phyloP scores from a whole-genome alignment of 2,329 filamentous ascomycete genomes.

The Colletotrichum lini region DNA sequence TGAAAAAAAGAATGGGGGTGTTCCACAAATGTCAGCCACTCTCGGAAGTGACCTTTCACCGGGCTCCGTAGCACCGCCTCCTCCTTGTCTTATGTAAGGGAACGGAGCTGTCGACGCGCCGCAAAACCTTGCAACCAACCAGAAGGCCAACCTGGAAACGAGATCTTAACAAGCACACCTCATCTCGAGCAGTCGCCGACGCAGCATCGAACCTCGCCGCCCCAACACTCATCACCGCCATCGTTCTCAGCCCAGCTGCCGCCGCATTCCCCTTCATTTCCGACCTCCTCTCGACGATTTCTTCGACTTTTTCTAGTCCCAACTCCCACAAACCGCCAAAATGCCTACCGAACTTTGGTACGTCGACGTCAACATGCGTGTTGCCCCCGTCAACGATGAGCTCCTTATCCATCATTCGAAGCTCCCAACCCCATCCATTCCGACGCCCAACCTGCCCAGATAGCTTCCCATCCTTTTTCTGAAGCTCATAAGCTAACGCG shows the following conservation, averaged over 20 bases:
- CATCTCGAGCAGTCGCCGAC: constrained; percentile 40
- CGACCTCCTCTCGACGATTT: constrained; percentile 27
- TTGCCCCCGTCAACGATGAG: constrained; percentile 50
- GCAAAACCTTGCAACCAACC: constrained; percentile 60
- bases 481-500: constrained; percentile 46
- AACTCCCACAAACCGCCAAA: constrained; percentile 58
- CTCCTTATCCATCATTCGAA: constrained; percentile 50
- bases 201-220: constrained; percentile 41
- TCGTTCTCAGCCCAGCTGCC: constrained; percentile 39
- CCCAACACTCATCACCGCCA: constrained; percentile 30
- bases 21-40: not conserved
- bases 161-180: constrained; percentile 53
- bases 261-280: constrained; percentile 35
- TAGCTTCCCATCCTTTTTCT: constrained; percentile 17
- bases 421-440: constrained; percentile 48
- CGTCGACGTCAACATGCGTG: constrained; percentile 60
- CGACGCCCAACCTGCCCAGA: constrained; percentile 5
- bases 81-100: constrained; percentile 39
- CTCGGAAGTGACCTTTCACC: constrained; percentile 19
- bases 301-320: constrained; percentile 41
- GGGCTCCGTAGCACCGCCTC: constrained; percentile 22
- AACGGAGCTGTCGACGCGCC: constrained; percentile 49
- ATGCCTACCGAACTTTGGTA: constrained; percentile 90
- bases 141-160: constrained; percentile 55
- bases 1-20: constrained; percentile 9